Evolutionary conservation across 1,139 yeast genomes (phyloP), one percentile per base, ranked within the genome.

Genomic region (Hyphopichia wangnamkhiaoensis): DNA sequence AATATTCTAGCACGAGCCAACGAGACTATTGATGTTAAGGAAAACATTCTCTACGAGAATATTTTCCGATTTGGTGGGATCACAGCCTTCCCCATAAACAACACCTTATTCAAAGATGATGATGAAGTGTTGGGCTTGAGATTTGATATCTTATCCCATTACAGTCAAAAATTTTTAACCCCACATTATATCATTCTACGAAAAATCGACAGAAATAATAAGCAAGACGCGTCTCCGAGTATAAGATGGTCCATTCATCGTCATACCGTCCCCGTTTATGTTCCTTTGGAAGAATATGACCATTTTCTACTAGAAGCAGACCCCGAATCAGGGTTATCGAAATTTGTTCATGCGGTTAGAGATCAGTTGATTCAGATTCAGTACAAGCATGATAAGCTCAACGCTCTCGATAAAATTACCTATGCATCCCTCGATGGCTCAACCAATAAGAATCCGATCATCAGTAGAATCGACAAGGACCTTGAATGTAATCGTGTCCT

Each of bases 151-250:
- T 59, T 52, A 44, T 56, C 68, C 4, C 51, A 53, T 17, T 31
- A 41, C 8, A 39, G 50, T 3, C 35, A 44, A 5, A 44, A 39
- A 20, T 70, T 57, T 44, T 28, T 51, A 9, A 49, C 54, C 9
- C 74, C 76, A 2, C 72, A 69, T 48, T 71, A 71, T 48, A 63
- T 64, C 10, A 70, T 71, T 3, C 52, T 71, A 14, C 50, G 61
- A 21, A 58, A 54, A 38, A 46, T 41, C 12, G 37, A 33, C 5
- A 31, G 37, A 10, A 31, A 35, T 2, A 46, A 45, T 26, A 50
- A 60, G 37, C 40, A 40, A 3, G 37, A 34, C 3, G 43, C 37
- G 6, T 16, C 37, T 1, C 31, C 25, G 2, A 30, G 29, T 16
- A 34, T 26, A 4, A 43, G 40, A 19, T 71, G 75, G 75, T 44